phyloP scores from a whole-genome alignment of 306 rosid genomes.

The Prunus padus region DNA sequence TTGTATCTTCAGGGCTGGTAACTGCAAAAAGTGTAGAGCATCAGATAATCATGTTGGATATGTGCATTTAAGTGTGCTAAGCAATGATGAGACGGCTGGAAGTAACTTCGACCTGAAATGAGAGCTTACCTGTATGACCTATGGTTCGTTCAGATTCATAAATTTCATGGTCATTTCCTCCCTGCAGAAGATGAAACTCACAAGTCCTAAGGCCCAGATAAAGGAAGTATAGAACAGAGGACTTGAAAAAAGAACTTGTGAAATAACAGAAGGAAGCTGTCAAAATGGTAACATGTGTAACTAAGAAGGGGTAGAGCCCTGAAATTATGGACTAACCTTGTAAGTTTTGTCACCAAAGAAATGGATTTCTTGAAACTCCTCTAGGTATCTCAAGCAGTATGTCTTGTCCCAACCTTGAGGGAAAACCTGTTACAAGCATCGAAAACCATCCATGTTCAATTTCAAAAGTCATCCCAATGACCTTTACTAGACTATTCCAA shows the following conservation, averaged over 20 bases:
- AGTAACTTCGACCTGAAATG: slow-evolving; percentile 6
- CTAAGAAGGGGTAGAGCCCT: not conserved
- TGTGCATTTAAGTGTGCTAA: not conserved
- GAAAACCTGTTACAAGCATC: slow-evolving; percentile 60
- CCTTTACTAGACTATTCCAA: slow-evolving; percentile 1
- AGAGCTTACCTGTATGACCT: slow-evolving; percentile 80
- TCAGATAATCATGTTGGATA: not conserved
- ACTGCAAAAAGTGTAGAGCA: slow-evolving; percentile 44
- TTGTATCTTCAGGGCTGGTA: slow-evolving; percentile 77
- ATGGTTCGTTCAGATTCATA: slow-evolving; percentile 78
- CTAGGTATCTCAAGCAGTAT: slow-evolving; percentile 84
- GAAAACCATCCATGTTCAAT: slow-evolving; percentile 7
- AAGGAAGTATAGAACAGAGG: too few species aligned
- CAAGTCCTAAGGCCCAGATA: not conserved
- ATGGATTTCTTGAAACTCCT: slow-evolving; percentile 79
- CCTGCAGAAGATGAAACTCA: slow-evolving; percentile 47
- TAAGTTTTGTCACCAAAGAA: slow-evolving; percentile 98
- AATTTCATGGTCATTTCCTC: slow-evolving; percentile 97
- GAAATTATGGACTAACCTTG: slow-evolving; percentile 51
- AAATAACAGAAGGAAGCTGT: not conserved
- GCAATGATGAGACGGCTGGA: not conserved
- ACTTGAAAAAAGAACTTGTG: not conserved
- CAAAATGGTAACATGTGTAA: not conserved
- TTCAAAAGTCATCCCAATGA: not conserved
- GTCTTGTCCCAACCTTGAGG: slow-evolving; percentile 99